Evolutionary conservation across 2,329 filamentous ascomycete genomes (phyloP), one percentile per base, ranked within the genome.

Genomic region (Arthrocladium fulminans): DNA sequence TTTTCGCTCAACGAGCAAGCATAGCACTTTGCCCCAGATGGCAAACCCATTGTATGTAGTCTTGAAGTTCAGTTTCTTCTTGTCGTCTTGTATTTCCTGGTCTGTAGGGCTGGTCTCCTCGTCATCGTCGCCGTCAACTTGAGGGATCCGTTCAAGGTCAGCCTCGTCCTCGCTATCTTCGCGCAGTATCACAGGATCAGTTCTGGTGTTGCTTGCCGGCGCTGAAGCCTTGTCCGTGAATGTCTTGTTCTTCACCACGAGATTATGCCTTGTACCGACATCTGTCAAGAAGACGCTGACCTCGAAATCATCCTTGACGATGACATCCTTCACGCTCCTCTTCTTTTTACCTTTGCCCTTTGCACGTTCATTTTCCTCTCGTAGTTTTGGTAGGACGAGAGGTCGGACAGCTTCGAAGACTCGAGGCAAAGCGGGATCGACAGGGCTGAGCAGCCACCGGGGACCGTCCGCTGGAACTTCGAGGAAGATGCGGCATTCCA

Each of bases 401-500:
- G 88, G 90, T 8, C 86, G 84, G 46, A 97, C 82, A 51, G 83
- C 84, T 63, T 87, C 80, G 51, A 98, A 88, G 58, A 97, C 82
- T 55, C 83, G 84, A 32, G 84, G 81, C 12, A 98, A 77, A 13
- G 90, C 77, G 2, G 86, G 81, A 58, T 88, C 74, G 55, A 82
- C 80, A 29, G 84, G 76, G 59, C 85, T 84, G 55, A 95, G 77
- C 15, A 98, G 79, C 81, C 94, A 96, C 61, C 83, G 82, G 56
- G 87, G 79, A 20, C 81, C 80, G 52, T 95, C 80, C 10, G 84
- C 80, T 0, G 92, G 92, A 59, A 90, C 89, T 56, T 97, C 90
- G 40, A 96, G 80, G 67, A 97, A 97, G 57, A 98, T 92, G 56
- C 89, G 88, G 55, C 87, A 88, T 74, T 98, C 92, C n/a, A 98